These are phyloP conservation scores for Lithocarpus polystachyus DNA, from an alignment of 306 rosid genomes.

Conservation along the genomic window DNA sequence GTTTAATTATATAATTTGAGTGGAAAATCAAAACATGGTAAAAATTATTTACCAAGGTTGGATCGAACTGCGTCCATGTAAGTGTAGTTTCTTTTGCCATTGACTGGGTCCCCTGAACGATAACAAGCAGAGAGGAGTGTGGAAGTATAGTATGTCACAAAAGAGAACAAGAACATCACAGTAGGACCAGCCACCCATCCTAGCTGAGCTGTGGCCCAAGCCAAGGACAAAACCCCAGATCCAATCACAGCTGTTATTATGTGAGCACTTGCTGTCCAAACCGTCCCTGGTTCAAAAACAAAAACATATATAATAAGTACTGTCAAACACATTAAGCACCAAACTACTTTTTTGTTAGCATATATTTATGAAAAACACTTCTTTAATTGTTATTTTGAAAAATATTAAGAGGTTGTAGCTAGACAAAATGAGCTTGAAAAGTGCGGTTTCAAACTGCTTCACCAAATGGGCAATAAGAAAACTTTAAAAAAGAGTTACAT, in stretches of 20 bases:
- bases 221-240: conserved; percentile 76
- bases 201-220: conserved; percentile 87
- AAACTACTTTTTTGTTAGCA: background rate
- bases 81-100: conserved; percentile 86
- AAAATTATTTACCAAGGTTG: conserved; percentile 47
- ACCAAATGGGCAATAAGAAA: too few species aligned
- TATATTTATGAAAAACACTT: too few species aligned
- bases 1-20: background rate
- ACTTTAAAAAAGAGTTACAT: background rate
- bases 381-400: too few species aligned
- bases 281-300: conserved; percentile 39
- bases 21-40: background rate
- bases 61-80: conserved; percentile 73
- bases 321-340: background rate
- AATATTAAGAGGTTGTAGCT: too few species aligned
- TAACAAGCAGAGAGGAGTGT: conserved; percentile 70
- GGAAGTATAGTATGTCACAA: conserved; percentile 77
- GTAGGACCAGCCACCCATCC: conserved; percentile 92
- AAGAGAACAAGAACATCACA: conserved; percentile 67
- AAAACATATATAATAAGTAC: background rate
- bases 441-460: too few species aligned
- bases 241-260: conserved; percentile 88
- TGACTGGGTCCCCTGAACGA: conserved; percentile 59
- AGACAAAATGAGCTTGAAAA: too few species aligned
- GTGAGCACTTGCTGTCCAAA: conserved; percentile 84